A percentile compares a stretch with the other conserved stretches of the same genome.
Evolutionary conservation across 805 yeast genomes (phyloP).

Genomic region (Kuraishia ogatae): DNA sequence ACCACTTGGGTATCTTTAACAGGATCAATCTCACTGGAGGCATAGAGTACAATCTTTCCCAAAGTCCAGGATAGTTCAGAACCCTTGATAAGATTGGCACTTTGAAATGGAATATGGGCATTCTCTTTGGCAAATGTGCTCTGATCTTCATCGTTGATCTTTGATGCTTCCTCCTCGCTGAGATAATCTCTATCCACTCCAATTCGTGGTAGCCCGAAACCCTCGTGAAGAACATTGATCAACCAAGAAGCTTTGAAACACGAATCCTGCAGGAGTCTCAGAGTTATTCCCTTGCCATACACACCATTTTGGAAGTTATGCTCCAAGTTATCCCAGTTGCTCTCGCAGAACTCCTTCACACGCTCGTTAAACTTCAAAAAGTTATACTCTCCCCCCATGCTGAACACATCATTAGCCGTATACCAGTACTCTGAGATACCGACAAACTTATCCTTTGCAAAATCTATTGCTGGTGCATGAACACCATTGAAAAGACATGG

Average conservation of each 20-base stretch:
- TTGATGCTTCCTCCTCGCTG: constrained; percentile 15
- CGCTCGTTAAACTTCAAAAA: constrained; percentile 58
- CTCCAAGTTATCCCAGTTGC: constrained; percentile 55
- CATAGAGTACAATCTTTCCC: constrained; percentile 79
- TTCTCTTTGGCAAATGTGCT: constrained; percentile 21
- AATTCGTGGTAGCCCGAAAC: constrained; percentile 76
- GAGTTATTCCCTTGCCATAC: constrained; percentile 46
- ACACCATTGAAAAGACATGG: constrained; percentile 95
- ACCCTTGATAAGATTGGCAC: constrained; percentile 74
- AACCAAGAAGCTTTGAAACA: constrained; percentile 98
- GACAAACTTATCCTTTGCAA: constrained; percentile 70
- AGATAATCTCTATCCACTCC: constrained; percentile 37
- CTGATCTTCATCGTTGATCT: constrained; percentile 13
- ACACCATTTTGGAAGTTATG: constrained; percentile 42
- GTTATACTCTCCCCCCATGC: constrained; percentile 83
- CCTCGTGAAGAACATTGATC: constrained; percentile 80
- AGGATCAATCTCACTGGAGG: constrained; percentile 51
- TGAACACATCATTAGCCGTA: constrained; percentile 86
- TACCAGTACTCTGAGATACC: constrained; percentile 98
- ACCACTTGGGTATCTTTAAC: constrained; percentile 10
- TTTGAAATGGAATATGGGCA: constrained; percentile 61
- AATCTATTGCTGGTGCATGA: constrained; percentile 86
- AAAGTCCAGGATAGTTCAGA: constrained; percentile 92
- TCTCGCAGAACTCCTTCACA: constrained; percentile 66
- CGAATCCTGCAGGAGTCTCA: constrained; percentile 56